Evolutionary conservation across 2,329 filamentous ascomycete genomes (phyloP).

Genomic region (Colletotrichum chlorophyti): DNA sequence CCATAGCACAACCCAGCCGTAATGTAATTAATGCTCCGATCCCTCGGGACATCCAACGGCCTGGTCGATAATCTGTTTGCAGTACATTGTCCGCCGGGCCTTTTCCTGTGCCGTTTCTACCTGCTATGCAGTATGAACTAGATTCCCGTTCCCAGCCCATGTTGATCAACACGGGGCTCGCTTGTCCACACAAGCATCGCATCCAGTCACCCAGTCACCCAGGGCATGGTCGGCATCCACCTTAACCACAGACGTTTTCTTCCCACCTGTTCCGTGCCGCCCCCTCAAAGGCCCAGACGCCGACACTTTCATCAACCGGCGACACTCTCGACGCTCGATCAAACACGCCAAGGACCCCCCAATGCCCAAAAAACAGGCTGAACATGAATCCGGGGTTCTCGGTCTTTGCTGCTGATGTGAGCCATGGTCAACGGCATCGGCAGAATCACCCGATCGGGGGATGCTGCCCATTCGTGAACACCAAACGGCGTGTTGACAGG

Average conservation of each 20-base stretch:
- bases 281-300: background rate
- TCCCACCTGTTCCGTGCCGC: too few species aligned
- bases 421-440: slow-evolving; percentile 13
- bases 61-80: too few species aligned
- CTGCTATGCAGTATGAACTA: too few species aligned
- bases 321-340: slow-evolving; percentile 12
- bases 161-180: background rate
- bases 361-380: background rate
- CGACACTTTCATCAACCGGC: slow-evolving; percentile 26
- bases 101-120: background rate
- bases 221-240: too few species aligned
- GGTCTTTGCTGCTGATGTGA: slow-evolving; percentile 6
- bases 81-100: too few species aligned
- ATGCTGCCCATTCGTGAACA: background rate
- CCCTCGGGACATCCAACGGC: background rate
- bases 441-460: slow-evolving; percentile 16
- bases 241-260: background rate
- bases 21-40: background rate
- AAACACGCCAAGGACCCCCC: slow-evolving; percentile 21
- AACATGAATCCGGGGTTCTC: slow-evolving; percentile 8
- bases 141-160: too few species aligned
- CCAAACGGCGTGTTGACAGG: too few species aligned
- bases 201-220: too few species aligned
- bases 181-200: background rate
- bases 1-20: slow-evolving; percentile 14